phyloP scores from a whole-genome alignment of 2,329 filamentous ascomycete species.

The Cladosporium sp. region DNA sequence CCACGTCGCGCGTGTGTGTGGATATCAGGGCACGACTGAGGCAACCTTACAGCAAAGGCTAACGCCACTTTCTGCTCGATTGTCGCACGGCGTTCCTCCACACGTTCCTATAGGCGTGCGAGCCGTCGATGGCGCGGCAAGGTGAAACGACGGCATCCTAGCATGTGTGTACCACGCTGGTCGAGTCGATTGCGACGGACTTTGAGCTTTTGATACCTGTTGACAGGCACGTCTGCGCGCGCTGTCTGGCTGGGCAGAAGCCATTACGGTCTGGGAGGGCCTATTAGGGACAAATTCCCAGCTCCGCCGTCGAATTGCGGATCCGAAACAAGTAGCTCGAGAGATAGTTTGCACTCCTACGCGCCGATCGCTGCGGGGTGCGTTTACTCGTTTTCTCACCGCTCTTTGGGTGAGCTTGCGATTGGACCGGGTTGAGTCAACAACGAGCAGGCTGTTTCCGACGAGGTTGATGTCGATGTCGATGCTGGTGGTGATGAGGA shows the following conservation, averaged over 20 bases:
- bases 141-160: slow-evolving; percentile 14
- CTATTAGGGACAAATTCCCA: slow-evolving; percentile 7
- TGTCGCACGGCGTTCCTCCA: slow-evolving; percentile 19
- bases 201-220: not conserved
- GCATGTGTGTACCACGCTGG: slow-evolving; percentile 7
- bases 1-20: slow-evolving; percentile 31
- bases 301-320: slow-evolving; percentile 5
- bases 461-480: not conserved
- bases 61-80: slow-evolving; percentile 9
- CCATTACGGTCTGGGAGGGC: slow-evolving; percentile 13
- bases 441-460: slow-evolving; percentile 8
- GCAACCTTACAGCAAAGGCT: slow-evolving; percentile 31
- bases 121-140: slow-evolving; percentile 14
- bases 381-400: slow-evolving; percentile 16
- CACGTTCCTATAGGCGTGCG: slow-evolving; percentile 18
- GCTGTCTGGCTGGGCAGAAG: slow-evolving; percentile 14
- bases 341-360: slow-evolving; percentile 5
- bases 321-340: slow-evolving; percentile 4
- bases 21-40: slow-evolving; percentile 24
- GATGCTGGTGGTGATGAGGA: not conserved
- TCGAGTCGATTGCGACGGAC: slow-evolving; percentile 3
- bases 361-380: slow-evolving; percentile 18
- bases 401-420: slow-evolving; percentile 11
- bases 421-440: slow-evolving; percentile 5
- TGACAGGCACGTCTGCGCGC: slow-evolving; percentile 8